These are phyloP conservation scores for Schwanniomyces pseudopolymorphus DNA, from an alignment of 805 yeast species.

Conservation along the genomic window DNA sequence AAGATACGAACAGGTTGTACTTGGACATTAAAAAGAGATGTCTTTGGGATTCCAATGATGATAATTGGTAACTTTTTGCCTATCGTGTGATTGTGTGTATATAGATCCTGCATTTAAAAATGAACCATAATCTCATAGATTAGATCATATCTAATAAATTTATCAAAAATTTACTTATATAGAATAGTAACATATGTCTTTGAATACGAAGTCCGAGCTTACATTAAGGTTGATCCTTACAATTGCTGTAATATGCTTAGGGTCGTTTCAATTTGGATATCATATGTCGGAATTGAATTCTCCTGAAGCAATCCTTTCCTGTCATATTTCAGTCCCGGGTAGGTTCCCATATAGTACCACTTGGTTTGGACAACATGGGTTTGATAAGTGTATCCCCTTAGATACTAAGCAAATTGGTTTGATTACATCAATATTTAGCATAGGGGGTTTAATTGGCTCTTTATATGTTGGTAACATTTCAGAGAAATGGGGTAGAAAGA, in stretches of 20 bases:
- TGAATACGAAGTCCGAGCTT: constrained; percentile 6
- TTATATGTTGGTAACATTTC: constrained; percentile 64
- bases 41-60: constrained; percentile 97
- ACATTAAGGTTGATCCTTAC: constrained; percentile 40
- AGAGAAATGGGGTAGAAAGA: constrained; percentile 63
- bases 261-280: constrained; percentile 87
- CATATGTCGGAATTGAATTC: constrained; percentile 95
- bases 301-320: constrained; percentile 70
- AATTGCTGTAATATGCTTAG: constrained; percentile 64
- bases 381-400: constrained; percentile 56
- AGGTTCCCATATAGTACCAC: constrained; percentile 30
- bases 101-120: constrained; percentile 1
- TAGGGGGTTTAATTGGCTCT: constrained; percentile 84
- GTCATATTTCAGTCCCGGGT: constrained; percentile 40
- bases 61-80: constrained; percentile 92
- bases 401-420: constrained; percentile 61
- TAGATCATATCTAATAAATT: not conserved
- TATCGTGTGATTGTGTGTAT: constrained; percentile 38
- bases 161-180: not conserved
- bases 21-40: constrained; percentile 93
- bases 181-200: not conserved
- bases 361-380: constrained; percentile 41
- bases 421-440: constrained; percentile 73
- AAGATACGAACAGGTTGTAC: constrained; percentile 76
- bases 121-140: not conserved